Evolutionary conservation across 2,329 filamentous ascomycete species (phyloP), one percentile per base, ranked within the genome.

Genomic region (Huntiella savannae): DNA sequence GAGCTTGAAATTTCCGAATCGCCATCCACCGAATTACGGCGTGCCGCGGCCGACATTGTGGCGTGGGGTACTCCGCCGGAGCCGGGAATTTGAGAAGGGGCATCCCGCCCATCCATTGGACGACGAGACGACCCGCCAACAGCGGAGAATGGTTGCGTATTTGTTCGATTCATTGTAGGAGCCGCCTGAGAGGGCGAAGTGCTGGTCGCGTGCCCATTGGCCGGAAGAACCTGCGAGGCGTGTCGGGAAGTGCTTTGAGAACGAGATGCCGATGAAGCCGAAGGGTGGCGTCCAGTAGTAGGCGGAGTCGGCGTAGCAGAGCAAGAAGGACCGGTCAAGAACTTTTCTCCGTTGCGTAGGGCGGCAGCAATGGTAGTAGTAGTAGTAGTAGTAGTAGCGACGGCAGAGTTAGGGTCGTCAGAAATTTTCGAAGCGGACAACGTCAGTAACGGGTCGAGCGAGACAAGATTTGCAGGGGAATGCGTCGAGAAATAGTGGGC

Each of bases 401-500:
- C 4, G 8, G 38, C 16, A 33, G 45, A 10, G 22, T 32, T 16
- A 35, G 42, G n/a, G 13, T 32, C 32, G 10, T 32, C 32, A 33
- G 28, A 16, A 44, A 11, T 11, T 32, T 17, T n/a, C 15, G 40
- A 43, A 33, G 22, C 8, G 6, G 22, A 28, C 22, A 28, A 28
- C 22, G 22, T 28, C 22, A 28, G 3, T 28, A 28, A 28, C 22
- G 22, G 22, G 22, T 28, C 22, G 22, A 28, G 17, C 13, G 19
- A 28, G 40, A 33, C 11, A 54, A 47, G 48, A 54, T 49, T 57
- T 56, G 38, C 59, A 59, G 54, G 59, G 62, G 47, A 57, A 52
- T 49, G 62, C 55, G 55, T 78, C 77, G 43, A 22, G 68, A 78
- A 84, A 54, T 79, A 79, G 45, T 81, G 76, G 34, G 4, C n/a